A percentile compares a stretch with the other conserved stretches of the same genome.
Conservation (phyloP, 106 monocot species). For the Dendrobium catenatum region DNA sequence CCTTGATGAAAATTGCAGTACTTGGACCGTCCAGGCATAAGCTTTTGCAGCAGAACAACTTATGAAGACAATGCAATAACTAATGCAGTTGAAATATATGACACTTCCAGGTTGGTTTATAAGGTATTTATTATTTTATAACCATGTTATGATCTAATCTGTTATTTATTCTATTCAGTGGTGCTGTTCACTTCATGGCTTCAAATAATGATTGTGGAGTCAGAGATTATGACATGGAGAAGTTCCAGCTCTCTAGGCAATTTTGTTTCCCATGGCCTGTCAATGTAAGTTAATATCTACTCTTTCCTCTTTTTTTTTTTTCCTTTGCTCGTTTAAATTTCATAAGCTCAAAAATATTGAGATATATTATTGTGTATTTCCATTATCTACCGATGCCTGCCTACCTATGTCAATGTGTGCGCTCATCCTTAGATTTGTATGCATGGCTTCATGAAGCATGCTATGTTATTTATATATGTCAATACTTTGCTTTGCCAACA, state of each 20-base stretch:
- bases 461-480: too few species aligned
- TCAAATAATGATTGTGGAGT: conserved; percentile 56
- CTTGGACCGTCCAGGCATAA: conserved; percentile 47
- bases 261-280: conserved; percentile 52
- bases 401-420: too few species aligned
- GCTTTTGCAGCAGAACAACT: conserved; percentile 32
- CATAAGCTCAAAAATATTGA: background rate
- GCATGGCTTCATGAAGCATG: too few species aligned
- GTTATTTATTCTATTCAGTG: conserved; percentile 16
- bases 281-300: conserved; percentile 33
- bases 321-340: background rate
- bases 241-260: conserved; percentile 48
- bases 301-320: background rate
- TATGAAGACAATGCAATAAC: conserved; percentile 32
- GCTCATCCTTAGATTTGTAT: too few species aligned
- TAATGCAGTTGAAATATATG: conserved; percentile 56
- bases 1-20: conserved; percentile 20
- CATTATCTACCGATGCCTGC: too few species aligned
- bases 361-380: too few species aligned
- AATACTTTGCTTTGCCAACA: too few species aligned
- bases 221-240: conserved; percentile 57
- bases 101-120: conserved; percentile 22
- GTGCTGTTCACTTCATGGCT: conserved; percentile 29
- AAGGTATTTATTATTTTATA: background rate
- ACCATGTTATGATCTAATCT: too few species aligned